phyloP scores from a whole-genome alignment of 1,284 basidiomycete species.

The Tylopilus sp. region DNA sequence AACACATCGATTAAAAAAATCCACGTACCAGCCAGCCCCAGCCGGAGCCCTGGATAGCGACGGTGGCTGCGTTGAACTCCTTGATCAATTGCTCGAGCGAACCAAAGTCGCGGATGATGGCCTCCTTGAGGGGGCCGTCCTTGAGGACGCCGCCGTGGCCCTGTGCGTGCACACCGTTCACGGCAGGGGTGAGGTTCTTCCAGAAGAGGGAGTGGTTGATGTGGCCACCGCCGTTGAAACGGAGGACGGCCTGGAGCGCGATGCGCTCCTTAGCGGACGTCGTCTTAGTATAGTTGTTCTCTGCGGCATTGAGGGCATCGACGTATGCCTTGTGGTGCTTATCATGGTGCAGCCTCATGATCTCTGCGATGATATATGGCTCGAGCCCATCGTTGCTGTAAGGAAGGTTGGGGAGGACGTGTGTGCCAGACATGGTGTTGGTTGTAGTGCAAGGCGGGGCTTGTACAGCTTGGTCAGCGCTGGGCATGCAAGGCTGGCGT shows the following conservation, averaged over 20 bases:
- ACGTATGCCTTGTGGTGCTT: conserved; percentile 87
- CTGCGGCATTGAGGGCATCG: conserved; percentile 71
- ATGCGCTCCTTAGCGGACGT: conserved; percentile 74
- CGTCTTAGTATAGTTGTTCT: conserved; percentile 65
- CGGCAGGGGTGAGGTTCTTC: conserved; percentile 77
- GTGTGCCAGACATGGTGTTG: conserved; percentile 29
- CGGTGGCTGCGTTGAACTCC: conserved; percentile 69
- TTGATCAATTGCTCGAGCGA: conserved; percentile 65
- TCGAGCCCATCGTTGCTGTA: conserved; percentile 88
- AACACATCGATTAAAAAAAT: background rate
- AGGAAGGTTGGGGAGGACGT: conserved; percentile 79
- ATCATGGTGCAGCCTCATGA: conserved; percentile 82
- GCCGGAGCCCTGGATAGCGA: conserved; percentile 84
- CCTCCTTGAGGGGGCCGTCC: conserved; percentile 67
- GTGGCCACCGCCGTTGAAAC: conserved; percentile 71
- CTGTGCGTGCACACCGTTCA: conserved; percentile 40
- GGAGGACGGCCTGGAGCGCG: conserved; percentile 67
- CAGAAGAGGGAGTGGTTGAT: conserved; percentile 94
- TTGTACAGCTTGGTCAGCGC: background rate
- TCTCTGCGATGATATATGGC: conserved; percentile 76
- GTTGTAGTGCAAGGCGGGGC: background rate
- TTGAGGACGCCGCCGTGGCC: conserved; percentile 61
- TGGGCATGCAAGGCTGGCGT: too few relatives aligned
- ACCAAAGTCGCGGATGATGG: conserved; percentile 66
- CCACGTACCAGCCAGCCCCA: conserved; percentile 86